Evolutionary conservation across 75 land plant genomes (phyloP).

Genomic region (Azolla pinnata): DNA sequence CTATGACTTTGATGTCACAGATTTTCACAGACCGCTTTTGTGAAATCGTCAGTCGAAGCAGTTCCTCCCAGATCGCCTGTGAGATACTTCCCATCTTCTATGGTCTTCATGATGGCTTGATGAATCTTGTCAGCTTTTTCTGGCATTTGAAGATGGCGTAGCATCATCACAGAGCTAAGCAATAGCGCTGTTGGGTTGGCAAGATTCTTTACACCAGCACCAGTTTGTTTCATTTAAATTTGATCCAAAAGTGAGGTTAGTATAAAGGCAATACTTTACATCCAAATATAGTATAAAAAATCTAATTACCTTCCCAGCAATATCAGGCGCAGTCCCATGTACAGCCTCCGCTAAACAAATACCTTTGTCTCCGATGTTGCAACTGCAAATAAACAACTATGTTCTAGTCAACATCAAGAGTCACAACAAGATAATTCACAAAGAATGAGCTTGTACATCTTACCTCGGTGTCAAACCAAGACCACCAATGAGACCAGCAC

Average conservation of each 20-base stretch:
- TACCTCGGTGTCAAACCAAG: conserved; percentile 96
- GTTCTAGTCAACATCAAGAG: too few species aligned
- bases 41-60: conserved; percentile 61
- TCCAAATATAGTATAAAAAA: too few species aligned
- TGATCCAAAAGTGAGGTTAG: background rate
- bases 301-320: conserved; percentile 83
- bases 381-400: conserved; percentile 30
- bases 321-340: conserved; percentile 98
- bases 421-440: background rate
- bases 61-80: conserved; percentile 86
- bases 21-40: conserved; percentile 77
- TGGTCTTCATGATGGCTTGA: conserved; percentile 62
- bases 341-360: conserved; percentile 94
- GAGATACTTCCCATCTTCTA: conserved; percentile 74
- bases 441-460: background rate
- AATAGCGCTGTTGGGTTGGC: conserved; percentile 97
- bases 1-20: too few species aligned
- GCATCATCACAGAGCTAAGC: conserved; percentile 76
- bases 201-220: conserved; percentile 42
- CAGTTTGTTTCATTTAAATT: background rate
- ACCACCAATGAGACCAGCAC: conserved; percentile 97
- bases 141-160: conserved; percentile 60
- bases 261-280: background rate
- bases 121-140: conserved; percentile 81
- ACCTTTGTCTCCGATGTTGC: conserved; percentile 93